Evolutionary conservation across 2,329 filamentous ascomycete genomes (phyloP).

Genomic region (Epichloe elymi): DNA sequence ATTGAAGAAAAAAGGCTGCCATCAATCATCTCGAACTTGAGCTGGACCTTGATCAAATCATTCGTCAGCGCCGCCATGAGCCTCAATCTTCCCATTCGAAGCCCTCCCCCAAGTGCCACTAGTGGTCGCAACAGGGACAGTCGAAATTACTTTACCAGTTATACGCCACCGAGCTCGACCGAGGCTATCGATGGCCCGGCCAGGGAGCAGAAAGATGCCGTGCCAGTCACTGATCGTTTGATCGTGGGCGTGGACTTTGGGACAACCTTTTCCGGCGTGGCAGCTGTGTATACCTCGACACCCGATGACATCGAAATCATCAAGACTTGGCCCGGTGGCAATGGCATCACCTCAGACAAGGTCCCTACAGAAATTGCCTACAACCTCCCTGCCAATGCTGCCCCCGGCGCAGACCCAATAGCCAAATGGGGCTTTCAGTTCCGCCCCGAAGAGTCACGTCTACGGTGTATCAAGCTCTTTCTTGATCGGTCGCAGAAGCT

Average conservation of each 20-base stretch:
- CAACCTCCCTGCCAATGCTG: constrained; percentile 22
- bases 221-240: constrained; percentile 45
- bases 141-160: constrained; percentile 42
- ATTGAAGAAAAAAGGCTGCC: neutral
- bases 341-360: constrained; percentile 80
- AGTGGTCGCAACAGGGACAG: constrained; percentile 41
- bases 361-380: constrained; percentile 69
- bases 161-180: constrained; percentile 41
- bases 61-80: constrained; percentile 25
- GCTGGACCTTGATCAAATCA: neutral
- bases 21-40: neutral
- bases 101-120: constrained; percentile 24
- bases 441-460: constrained; percentile 59
- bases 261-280: constrained; percentile 70
- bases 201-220: constrained; percentile 39
- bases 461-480: constrained; percentile 76
- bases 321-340: constrained; percentile 73
- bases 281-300: constrained; percentile 60
- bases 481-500: constrained; percentile 70
- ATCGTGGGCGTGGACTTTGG: constrained; percentile 75
- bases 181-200: constrained; percentile 51
- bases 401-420: constrained; percentile 28
- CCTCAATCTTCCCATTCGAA: constrained; percentile 37
- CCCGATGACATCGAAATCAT: constrained; percentile 75
- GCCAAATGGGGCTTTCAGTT: constrained; percentile 76